These are phyloP conservation scores for Gaertneriomyces sp. DNA, from an alignment of 192 early-diverging fungal species.

Conservation along the genomic window DNA sequence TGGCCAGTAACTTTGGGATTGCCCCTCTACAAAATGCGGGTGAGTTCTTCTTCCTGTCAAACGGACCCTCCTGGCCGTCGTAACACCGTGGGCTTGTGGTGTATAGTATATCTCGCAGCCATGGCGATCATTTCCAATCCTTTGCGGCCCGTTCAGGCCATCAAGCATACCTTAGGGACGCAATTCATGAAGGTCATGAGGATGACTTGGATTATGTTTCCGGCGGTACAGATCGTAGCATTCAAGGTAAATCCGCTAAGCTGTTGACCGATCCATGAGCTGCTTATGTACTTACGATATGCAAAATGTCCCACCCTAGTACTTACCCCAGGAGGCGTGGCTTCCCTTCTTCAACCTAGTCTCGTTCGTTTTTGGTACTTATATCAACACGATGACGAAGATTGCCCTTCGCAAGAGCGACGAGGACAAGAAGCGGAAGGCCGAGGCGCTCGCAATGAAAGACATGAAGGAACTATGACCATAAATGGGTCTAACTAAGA, in stretches of 20 bases:
- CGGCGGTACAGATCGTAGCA: conserved; percentile 72
- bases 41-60: conserved; percentile 25
- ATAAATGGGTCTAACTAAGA: too few relatives aligned
- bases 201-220: conserved; percentile 73
- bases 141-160: conserved; percentile 38
- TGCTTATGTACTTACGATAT: neutral
- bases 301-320: conserved; percentile 21
- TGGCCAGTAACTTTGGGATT: conserved; percentile 73
- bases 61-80: neutral
- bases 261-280: conserved; percentile 3
- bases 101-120: conserved; percentile 71
- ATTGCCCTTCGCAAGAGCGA: neutral
- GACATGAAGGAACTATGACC: too few relatives aligned
- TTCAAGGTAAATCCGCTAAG: conserved; percentile 41
- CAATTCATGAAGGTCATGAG: conserved; percentile 74
- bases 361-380: conserved; percentile 55
- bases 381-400: conserved; percentile 71
- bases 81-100: neutral
- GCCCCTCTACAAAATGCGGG: conserved; percentile 83
- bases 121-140: conserved; percentile 81
- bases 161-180: conserved; percentile 52
- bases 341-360: conserved; percentile 89
- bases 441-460: too few relatives aligned
- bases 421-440: too few relatives aligned
- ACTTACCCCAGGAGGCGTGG: conserved; percentile 75